These are phyloP conservation scores for Kodamaea derodonti DNA, from an alignment of 1,139 yeast species.

Conservation along the genomic window DNA sequence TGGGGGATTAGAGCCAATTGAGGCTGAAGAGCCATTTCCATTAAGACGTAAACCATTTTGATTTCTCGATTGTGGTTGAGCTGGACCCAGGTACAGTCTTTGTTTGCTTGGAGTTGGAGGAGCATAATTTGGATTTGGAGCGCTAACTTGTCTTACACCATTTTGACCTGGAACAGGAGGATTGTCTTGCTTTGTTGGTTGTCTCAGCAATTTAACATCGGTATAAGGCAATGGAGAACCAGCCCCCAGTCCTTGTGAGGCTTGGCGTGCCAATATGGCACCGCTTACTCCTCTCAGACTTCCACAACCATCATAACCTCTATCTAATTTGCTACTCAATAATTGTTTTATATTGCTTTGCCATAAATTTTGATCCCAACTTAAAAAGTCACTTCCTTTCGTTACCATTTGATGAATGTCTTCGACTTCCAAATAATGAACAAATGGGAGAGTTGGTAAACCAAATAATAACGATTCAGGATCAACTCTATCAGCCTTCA, in stretches of 20 bases:
- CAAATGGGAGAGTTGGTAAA: constrained; percentile 83
- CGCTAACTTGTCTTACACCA: not conserved
- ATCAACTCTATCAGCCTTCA: constrained; percentile 86
- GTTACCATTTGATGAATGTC: constrained; percentile 22
- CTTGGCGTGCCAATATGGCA: constrained; percentile 32
- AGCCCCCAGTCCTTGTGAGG: constrained; percentile 2
- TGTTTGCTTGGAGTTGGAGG: not conserved
- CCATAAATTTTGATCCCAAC: constrained; percentile 77
- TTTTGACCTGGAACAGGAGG: not conserved
- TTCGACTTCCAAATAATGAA: constrained; percentile 61
- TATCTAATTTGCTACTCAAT: constrained; percentile 57
- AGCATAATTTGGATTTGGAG: constrained; percentile 1
- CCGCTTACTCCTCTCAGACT: constrained; percentile 59
- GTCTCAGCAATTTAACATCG: not conserved
- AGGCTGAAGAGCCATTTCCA: too few species aligned
- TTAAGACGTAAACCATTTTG: too few species aligned
- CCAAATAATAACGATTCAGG: constrained; percentile 79
- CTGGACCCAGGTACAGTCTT: constrained; percentile 2
- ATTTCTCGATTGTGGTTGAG: not conserved
- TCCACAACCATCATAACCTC: constrained; percentile 87
- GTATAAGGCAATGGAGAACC: not conserved
- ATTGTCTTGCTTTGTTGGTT: not conserved
- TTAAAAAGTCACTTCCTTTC: constrained; percentile 12
- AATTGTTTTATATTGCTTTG: constrained; percentile 56
- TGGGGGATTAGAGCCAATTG: too few species aligned